phyloP scores from a whole-genome alignment of 306 rosid genomes.

The Dryas drummondii region DNA sequence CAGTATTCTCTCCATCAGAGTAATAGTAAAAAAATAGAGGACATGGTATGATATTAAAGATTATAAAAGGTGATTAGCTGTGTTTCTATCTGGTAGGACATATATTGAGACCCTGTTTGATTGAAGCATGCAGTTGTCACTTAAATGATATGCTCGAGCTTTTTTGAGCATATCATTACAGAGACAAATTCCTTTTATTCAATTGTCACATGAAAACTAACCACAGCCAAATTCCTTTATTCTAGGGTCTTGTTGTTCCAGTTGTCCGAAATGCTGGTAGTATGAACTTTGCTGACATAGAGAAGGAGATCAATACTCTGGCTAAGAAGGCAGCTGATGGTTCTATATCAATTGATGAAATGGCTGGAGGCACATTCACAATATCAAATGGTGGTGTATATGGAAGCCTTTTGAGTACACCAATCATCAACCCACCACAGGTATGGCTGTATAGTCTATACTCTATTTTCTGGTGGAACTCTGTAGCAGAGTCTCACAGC shows the following conservation, averaged over 20 bases:
- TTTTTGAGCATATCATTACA: too few species aligned
- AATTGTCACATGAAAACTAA: background rate
- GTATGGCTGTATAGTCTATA: conserved; percentile 8
- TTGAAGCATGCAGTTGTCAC: too few species aligned
- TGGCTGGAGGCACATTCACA: conserved; percentile 58
- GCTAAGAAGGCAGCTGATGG: conserved; percentile 55
- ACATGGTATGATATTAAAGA: too few species aligned
- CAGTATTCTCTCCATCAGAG: background rate
- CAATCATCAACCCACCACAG: conserved; percentile 54
- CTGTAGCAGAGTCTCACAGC: background rate
- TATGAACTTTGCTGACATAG: conserved; percentile 48
- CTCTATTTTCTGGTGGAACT: background rate
- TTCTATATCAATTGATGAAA: conserved; percentile 50
- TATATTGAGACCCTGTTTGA: too few species aligned
- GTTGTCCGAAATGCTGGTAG: conserved; percentile 42
- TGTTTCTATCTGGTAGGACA: too few species aligned
- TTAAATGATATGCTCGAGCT: too few species aligned
- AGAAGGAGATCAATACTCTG: conserved; percentile 48
- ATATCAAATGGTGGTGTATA: conserved; percentile 53
- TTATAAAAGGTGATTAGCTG: too few species aligned
- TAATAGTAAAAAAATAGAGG: too few species aligned
- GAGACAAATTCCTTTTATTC: background rate
- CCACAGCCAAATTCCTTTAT: background rate
- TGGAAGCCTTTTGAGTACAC: conserved; percentile 53
- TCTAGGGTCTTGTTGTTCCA: conserved; percentile 51